Evolutionary conservation across 768 basidiomycete species (phyloP).

Genomic region (Plicaturopsis crispa): DNA sequence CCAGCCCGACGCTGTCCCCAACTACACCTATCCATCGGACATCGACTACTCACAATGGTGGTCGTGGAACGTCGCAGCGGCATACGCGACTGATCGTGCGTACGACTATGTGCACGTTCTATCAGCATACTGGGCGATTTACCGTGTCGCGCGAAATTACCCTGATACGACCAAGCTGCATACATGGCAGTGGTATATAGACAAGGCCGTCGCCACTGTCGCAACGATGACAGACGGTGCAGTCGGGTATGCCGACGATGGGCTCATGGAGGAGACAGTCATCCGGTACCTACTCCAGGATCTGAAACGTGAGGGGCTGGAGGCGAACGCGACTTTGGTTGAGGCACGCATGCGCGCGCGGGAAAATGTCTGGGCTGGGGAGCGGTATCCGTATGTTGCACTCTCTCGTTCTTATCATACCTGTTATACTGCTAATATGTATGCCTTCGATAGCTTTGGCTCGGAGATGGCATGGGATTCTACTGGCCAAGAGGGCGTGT

Average conservation of each 20-base stretch:
- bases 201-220: conserved; percentile 44
- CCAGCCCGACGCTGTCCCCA: conserved; percentile 34
- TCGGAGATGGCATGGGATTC: conserved; percentile 53
- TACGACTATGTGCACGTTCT: conserved; percentile 46
- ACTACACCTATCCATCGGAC: conserved; percentile 38
- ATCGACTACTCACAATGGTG: conserved; percentile 50
- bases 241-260: conserved; percentile 38
- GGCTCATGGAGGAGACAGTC: conserved; percentile 54
- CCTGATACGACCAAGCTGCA: conserved; percentile 30
- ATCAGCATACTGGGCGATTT: conserved; percentile 48
- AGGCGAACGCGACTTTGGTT: conserved; percentile 37
- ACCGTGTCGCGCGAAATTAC: conserved; percentile 52
- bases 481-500: conserved; percentile 52
- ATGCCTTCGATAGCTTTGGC: conserved; percentile 32
- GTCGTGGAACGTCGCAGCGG: conserved; percentile 44
- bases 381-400: conserved; percentile 37
- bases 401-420: background rate
- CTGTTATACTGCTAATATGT: conserved; percentile 1
- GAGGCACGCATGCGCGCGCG: conserved; percentile 39
- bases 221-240: conserved; percentile 34
- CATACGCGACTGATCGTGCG: conserved; percentile 40
- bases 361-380: conserved; percentile 34
- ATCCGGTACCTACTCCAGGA: conserved; percentile 38
- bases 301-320: conserved; percentile 42
- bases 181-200: conserved; percentile 51